phyloP scores from a whole-genome alignment of 768 basidiomycete species.

The Trametes cubensis region DNA sequence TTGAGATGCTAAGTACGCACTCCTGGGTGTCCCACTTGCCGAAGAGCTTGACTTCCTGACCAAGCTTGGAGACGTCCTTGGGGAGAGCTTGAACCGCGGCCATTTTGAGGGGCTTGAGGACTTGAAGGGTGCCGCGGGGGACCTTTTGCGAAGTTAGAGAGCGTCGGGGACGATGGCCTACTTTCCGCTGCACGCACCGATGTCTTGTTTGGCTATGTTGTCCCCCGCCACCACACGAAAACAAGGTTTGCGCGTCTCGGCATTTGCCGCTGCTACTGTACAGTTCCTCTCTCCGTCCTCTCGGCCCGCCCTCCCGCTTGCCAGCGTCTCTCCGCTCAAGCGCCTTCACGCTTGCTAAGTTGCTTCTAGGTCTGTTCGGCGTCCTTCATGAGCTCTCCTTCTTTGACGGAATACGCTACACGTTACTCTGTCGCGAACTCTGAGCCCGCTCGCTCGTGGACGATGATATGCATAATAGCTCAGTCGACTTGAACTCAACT shows the following conservation, averaged over 20 bases:
- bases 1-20: constrained; percentile 54
- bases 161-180: constrained; percentile 26
- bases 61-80: constrained; percentile 78
- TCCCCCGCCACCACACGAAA: constrained; percentile 33
- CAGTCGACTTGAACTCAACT: too few species aligned
- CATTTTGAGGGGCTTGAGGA: constrained; percentile 44
- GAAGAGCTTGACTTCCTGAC: constrained; percentile 92
- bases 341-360: too few species aligned
- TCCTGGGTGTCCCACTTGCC: constrained; percentile 99
- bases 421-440: too few species aligned
- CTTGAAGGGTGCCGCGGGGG: constrained; percentile 26
- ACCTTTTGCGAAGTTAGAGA: constrained; percentile 27
- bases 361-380: not conserved
- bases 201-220: constrained; percentile 51
- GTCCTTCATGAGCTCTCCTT: too few species aligned
- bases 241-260: constrained; percentile 34
- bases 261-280: constrained; percentile 27
- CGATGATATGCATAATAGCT: too few species aligned
- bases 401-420: too few species aligned
- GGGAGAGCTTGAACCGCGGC: constrained; percentile 72
- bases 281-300: constrained; percentile 16
- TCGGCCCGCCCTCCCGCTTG: constrained; percentile 12
- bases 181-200: constrained; percentile 22
- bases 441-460: too few species aligned
- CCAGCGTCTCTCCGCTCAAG: too few species aligned